Percentiles rank a stretch among this genome's conserved stretches.
phyloP scores from a whole-genome alignment of 768 basidiomycete genomes.

The Omphalotus guepiniiformis region DNA sequence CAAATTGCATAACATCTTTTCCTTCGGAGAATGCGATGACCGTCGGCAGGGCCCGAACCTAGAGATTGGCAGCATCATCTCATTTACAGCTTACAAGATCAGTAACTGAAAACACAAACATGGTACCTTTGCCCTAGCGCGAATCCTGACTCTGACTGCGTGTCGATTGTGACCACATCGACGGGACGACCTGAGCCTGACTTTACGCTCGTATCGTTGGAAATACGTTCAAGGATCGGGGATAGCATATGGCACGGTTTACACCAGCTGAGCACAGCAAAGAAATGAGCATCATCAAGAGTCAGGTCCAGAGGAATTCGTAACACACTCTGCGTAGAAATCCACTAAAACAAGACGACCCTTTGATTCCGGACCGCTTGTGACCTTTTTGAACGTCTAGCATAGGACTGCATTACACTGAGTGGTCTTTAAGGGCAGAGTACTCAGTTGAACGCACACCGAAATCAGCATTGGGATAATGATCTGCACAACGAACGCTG shows the following conservation, averaged over 20 bases:
- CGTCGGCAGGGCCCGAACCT: conserved; percentile 78
- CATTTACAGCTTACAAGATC: conserved; percentile 1
- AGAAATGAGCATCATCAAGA: background rate
- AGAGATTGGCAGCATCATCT: conserved; percentile 2
- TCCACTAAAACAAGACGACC: conserved; percentile 66
- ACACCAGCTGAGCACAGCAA: conserved; percentile 57
- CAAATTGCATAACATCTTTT: conserved; percentile 52
- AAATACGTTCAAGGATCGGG: conserved; percentile 62
- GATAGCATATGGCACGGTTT: conserved; percentile 70
- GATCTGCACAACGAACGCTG: conserved; percentile 32
- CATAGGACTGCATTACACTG: background rate
- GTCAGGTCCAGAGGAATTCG: background rate
- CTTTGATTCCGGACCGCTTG: conserved; percentile 24
- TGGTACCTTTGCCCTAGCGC: conserved; percentile 48
- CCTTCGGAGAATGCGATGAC: conserved; percentile 75
- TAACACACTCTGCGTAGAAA: conserved; percentile 73
- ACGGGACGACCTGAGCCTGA: conserved; percentile 54
- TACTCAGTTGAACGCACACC: conserved; percentile 30
- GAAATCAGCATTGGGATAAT: conserved; percentile 42
- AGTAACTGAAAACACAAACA: conserved; percentile 28
- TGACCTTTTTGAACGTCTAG: conserved; percentile 37
- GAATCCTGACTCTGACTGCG: conserved; percentile 48
- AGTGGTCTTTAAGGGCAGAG: background rate
- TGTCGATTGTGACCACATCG: conserved; percentile 72
- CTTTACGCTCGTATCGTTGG: conserved; percentile 34